phyloP scores from a whole-genome alignment of 2,329 filamentous ascomycete genomes.

The Aspergillus sp. region DNA sequence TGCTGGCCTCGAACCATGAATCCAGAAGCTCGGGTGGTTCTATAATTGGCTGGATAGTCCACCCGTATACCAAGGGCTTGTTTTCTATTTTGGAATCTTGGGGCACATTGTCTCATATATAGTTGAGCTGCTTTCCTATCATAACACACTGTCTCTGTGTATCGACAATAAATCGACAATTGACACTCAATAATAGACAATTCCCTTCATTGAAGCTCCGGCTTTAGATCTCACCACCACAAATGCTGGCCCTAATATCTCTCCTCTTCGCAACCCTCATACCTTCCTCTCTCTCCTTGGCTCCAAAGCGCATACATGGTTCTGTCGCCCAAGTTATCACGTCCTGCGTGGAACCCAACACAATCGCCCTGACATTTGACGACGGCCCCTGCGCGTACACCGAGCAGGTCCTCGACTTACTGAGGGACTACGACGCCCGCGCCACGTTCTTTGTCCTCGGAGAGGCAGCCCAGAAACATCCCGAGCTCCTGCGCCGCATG shows the following conservation, averaged over 20 bases:
- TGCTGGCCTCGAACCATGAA: background rate
- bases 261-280: background rate
- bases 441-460: constrained; percentile 68
- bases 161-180: background rate
- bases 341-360: constrained; percentile 49
- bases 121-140: background rate
- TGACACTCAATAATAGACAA: background rate
- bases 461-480: constrained; percentile 29
- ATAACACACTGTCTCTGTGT: background rate
- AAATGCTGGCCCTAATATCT: background rate
- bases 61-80: too few species aligned
- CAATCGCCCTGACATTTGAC: constrained; percentile 68
- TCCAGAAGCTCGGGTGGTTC: background rate
- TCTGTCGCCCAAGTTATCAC: constrained; percentile 50
- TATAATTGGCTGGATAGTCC: background rate
- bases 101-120: background rate
- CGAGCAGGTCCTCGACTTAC: constrained; percentile 59
- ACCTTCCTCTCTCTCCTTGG: background rate
- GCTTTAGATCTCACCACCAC: background rate
- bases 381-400: constrained; percentile 67
- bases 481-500: constrained; percentile 36
- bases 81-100: too few species aligned
- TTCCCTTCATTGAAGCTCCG: background rate
- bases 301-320: constrained; percentile 14
- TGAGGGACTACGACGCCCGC: constrained; percentile 59